Evolutionary conservation across 176 grass and related monocot species (phyloP).

Genomic region (Carex littledalei): DNA sequence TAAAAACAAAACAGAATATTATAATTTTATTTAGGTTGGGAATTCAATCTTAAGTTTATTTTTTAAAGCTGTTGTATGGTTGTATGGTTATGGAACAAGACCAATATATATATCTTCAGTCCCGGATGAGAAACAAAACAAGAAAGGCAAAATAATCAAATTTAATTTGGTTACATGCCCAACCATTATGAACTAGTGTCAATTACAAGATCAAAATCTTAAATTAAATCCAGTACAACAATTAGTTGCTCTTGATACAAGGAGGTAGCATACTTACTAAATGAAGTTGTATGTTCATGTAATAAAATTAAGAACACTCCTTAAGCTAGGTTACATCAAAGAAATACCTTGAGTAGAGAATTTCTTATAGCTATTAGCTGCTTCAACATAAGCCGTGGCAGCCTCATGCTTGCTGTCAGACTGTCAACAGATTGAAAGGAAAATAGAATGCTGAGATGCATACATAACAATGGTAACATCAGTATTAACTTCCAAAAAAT

Average conservation of each 20-base stretch:
- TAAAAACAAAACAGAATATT: constrained; percentile 9
- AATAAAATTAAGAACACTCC: background rate
- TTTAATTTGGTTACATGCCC: background rate
- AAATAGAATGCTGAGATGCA: background rate
- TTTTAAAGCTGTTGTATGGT: background rate
- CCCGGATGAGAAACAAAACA: background rate
- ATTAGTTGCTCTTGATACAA: background rate
- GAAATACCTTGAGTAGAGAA: constrained; percentile 21
- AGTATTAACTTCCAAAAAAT: background rate
- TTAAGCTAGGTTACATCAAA: background rate
- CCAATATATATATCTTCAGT: background rate
- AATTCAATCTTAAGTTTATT: background rate
- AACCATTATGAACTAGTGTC: background rate
- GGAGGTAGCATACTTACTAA: background rate
- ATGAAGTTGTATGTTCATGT: background rate
- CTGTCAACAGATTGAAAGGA: constrained; percentile 19
- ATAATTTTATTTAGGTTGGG: background rate
- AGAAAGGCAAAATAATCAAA: background rate
- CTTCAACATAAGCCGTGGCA: constrained; percentile 32
- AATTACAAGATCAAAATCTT: background rate
- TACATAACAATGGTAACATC: constrained; percentile 1
- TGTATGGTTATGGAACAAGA: background rate
- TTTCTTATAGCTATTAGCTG: constrained; percentile 32
- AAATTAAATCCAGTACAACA: background rate
- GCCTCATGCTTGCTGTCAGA: constrained; percentile 29